These are phyloP conservation scores for Plectosphaerella sp. DNA, from an alignment of 2,329 filamentous ascomycete genomes.

Conservation along the genomic window DNA sequence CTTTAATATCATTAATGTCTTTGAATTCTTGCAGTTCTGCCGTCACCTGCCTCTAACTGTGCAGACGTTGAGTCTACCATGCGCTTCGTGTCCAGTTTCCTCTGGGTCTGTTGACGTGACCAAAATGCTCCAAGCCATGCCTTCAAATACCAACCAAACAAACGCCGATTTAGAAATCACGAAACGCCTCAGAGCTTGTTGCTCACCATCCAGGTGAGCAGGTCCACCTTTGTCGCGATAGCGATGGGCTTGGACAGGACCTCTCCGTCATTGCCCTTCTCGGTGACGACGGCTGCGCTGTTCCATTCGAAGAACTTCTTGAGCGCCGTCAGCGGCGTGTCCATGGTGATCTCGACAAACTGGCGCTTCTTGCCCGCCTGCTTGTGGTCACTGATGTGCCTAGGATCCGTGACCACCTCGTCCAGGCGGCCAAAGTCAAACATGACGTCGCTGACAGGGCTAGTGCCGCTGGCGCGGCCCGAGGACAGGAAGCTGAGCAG, in stretches of 20 bases:
- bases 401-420: conserved; percentile 86
- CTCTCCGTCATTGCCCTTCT: conserved; percentile 54
- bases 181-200: conserved; percentile 27
- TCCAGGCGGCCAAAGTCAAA: conserved; percentile 88
- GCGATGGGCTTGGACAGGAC: conserved; percentile 73
- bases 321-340: conserved; percentile 77
- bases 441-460: conserved; percentile 83
- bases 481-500: conserved; percentile 85
- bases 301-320: conserved; percentile 98
- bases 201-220: conserved; percentile 87
- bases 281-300: conserved; percentile 89
- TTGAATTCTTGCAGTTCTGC: no score
- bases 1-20: no score
- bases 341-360: conserved; percentile 91
- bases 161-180: conserved; percentile 8
- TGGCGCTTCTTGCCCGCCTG: conserved; percentile 48
- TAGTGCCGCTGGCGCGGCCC: conserved; percentile 70
- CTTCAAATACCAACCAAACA: conserved; percentile 7
- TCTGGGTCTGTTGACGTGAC: conserved; percentile 12
- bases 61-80: conserved; percentile 40
- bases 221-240: conserved; percentile 93
- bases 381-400: conserved; percentile 43
- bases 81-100: neutral
- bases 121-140: conserved; percentile 5
- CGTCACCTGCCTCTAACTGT: neutral